Conservation (phyloP, 352 stramenopile genomes). For the Pythium monospermum region DNA sequence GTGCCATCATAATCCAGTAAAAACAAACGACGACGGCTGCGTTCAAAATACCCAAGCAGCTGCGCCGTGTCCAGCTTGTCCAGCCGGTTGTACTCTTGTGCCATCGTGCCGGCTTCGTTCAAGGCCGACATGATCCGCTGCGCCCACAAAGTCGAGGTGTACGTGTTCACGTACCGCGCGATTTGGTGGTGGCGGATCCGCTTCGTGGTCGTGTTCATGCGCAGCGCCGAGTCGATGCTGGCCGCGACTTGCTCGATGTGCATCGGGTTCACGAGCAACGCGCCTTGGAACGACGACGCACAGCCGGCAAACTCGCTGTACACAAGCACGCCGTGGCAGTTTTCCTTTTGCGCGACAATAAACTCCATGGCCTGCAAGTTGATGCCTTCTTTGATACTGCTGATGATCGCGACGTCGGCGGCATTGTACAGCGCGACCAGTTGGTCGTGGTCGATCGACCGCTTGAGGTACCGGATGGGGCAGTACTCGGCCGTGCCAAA, state of each 20-base stretch:
- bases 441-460: conserved; percentile 80
- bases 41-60: conserved; percentile 78
- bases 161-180: conserved; percentile 85
- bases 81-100: conserved; percentile 83
- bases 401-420: conserved; percentile 86
- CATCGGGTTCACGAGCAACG: conserved; percentile 85
- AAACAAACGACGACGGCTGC: conserved; percentile 75
- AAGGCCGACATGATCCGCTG: conserved; percentile 82
- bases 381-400: conserved; percentile 88
- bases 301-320: conserved; percentile 91
- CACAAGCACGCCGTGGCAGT: conserved; percentile 82
- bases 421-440: conserved; percentile 88
- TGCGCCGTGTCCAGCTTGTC: conserved; percentile 82
- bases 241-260: conserved; percentile 86
- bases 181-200: conserved; percentile 83
- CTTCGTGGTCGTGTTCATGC: conserved; percentile 85
- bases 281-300: conserved; percentile 84
- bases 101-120: conserved; percentile 63
- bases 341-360: conserved; percentile 79
- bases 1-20: conserved; percentile 86
- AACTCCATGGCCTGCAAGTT: conserved; percentile 91
- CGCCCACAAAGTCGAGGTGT: conserved; percentile 84
- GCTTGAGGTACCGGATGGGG: conserved; percentile 86
- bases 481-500: conserved; percentile 88
- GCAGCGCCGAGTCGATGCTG: conserved; percentile 76